Evolutionary conservation across 257 asterid genomes (phyloP).

Genomic region (Echites panduratus): DNA sequence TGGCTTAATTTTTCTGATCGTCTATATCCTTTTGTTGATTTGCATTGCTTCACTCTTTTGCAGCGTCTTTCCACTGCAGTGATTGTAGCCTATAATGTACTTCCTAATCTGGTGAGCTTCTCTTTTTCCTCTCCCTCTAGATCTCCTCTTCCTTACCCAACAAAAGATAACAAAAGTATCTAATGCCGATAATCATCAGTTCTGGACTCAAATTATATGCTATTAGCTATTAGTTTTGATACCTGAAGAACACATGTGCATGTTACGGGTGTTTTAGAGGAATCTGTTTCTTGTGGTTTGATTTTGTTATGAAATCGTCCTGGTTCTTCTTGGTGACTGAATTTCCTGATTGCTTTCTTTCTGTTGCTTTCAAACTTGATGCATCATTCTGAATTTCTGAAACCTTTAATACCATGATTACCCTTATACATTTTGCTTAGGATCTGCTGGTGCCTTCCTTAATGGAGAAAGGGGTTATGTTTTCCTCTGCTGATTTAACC

Average conservation of each 20-base stretch:
- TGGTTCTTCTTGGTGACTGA: neutral
- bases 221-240: neutral
- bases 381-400: neutral
- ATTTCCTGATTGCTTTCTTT: neutral
- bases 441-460: slow-evolving; percentile 68
- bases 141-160: neutral
- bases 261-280: neutral
- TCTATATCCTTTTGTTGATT: slow-evolving; percentile 4
- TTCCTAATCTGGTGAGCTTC: slow-evolving; percentile 70
- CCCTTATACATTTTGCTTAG: slow-evolving; percentile 30
- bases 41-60: slow-evolving; percentile 6
- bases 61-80: slow-evolving; percentile 67
- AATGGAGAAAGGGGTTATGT: slow-evolving; percentile 66
- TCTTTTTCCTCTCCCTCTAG: neutral
- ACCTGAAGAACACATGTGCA: neutral
- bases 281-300: neutral
- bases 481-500: slow-evolving; percentile 60
- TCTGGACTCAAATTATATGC: neutral
- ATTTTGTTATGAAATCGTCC: neutral
- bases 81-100: slow-evolving; percentile 77
- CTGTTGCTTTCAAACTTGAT: neutral
- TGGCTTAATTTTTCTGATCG: neutral
- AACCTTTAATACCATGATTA: neutral
- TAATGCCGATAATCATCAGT: neutral
- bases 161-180: neutral